Evolutionary conservation across 306 rosid genomes (phyloP).

Genomic region (Fagus crenata): DNA sequence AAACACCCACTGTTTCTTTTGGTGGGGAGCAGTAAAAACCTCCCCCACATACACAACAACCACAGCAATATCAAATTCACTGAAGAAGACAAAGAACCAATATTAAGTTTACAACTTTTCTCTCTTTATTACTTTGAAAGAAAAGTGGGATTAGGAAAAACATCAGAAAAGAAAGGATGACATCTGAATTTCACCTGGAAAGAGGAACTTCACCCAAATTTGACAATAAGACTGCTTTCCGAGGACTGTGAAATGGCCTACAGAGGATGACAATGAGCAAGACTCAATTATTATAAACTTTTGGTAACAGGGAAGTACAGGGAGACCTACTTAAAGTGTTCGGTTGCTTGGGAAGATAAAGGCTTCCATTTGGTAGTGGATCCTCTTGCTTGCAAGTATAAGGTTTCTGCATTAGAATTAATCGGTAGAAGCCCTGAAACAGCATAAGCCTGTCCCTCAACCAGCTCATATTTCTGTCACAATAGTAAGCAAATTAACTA

Average conservation of each 20-base stretch:
- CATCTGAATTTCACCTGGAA: slow-evolving; percentile 53
- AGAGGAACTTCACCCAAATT: slow-evolving; percentile 64
- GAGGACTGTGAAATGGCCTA: slow-evolving; percentile 64
- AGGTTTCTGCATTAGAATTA: slow-evolving; percentile 52
- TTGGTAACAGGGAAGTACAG: slow-evolving; percentile 4
- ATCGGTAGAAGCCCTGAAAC: slow-evolving; percentile 70
- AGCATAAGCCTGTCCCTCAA: slow-evolving; percentile 77
- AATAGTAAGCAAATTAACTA: slow-evolving; percentile 26
- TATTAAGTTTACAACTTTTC: slow-evolving; percentile 26
- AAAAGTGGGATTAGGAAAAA: neutral
- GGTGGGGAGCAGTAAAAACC: slow-evolving; percentile 50
- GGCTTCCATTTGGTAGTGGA: slow-evolving; percentile 73
- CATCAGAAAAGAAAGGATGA: slow-evolving; percentile 17
- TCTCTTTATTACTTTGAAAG: neutral
- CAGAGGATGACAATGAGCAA: slow-evolving; percentile 25
- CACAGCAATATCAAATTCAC: slow-evolving; percentile 83
- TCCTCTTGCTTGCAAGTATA: slow-evolving; percentile 68
- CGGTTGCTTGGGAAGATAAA: slow-evolving; percentile 49
- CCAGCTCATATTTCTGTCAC: slow-evolving; percentile 69
- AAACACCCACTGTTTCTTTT: slow-evolving; percentile 83
- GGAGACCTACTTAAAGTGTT: slow-evolving; percentile 53
- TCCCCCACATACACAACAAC: slow-evolving; percentile 76
- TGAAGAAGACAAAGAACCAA: slow-evolving; percentile 29
- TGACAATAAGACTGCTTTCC: slow-evolving; percentile 56
- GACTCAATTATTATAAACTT: slow-evolving; percentile 2